These are phyloP conservation scores for Phoenix dactylifera DNA, from an alignment of 176 grass and related monocot species.

Conservation along the genomic window DNA sequence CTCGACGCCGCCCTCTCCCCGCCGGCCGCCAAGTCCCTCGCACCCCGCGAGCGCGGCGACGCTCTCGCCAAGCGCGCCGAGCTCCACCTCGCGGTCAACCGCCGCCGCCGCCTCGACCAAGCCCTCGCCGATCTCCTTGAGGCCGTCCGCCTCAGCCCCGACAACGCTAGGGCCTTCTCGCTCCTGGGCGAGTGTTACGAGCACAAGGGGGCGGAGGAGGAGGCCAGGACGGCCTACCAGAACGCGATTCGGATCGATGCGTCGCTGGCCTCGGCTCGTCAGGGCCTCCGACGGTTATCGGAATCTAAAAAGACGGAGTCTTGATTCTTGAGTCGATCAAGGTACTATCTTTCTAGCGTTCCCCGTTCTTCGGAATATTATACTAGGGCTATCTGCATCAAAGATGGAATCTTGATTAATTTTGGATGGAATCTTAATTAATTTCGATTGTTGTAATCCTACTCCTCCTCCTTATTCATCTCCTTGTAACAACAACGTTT, in stretches of 20 bases:
- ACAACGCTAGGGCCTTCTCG: constrained; percentile 53
- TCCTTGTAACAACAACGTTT: too few relatives aligned
- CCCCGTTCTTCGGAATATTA: too few relatives aligned
- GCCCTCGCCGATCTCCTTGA: constrained; percentile 51
- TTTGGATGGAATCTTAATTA: too few relatives aligned
- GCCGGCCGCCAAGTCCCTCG: constrained; percentile 42
- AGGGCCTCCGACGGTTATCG: constrained; percentile 41
- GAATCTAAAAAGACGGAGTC: constrained; percentile 13
- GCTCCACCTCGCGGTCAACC: constrained; percentile 50
- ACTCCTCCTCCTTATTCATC: too few relatives aligned
- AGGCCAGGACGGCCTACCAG: constrained; percentile 54
- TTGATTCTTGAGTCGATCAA: not conserved
- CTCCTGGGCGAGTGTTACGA: constrained; percentile 76
- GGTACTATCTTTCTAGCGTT: too few relatives aligned
- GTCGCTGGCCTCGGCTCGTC: constrained; percentile 25
- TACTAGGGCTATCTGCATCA: too few relatives aligned
- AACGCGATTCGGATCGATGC: constrained; percentile 47
- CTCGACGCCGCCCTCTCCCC: constrained; percentile 61
- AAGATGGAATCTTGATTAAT: too few relatives aligned
- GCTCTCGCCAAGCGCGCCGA: constrained; percentile 72
- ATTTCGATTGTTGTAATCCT: too few relatives aligned
- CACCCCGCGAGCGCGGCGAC: constrained; percentile 57
- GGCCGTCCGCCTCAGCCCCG: constrained; percentile 55
- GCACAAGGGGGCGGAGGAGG: constrained; percentile 35
- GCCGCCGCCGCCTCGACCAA: constrained; percentile 43